Percentiles rank a stretch among this genome's conserved stretches.
Evolutionary conservation across 129 eudicot genomes (phyloP).

Genomic region (Solidago caesia): DNA sequence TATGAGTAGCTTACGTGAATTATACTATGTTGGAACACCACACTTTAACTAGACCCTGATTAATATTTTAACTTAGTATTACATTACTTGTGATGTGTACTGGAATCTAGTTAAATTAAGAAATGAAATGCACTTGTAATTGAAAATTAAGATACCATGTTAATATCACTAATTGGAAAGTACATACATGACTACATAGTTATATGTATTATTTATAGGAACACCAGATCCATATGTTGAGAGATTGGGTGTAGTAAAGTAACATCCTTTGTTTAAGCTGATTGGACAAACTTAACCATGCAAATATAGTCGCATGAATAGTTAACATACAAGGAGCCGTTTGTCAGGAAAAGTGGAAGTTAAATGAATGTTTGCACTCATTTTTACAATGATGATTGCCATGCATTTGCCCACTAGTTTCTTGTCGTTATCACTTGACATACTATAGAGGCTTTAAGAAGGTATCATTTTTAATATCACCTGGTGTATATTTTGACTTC

Average conservation of each 20-base stretch:
- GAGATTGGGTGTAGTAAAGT: background rate
- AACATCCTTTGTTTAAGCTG: background rate
- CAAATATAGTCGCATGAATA: background rate
- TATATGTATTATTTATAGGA: background rate
- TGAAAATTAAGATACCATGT: background rate
- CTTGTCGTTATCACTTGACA: too few species aligned
- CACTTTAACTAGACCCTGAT: background rate
- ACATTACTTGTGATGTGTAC: background rate
- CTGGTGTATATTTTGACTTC: slow-evolving; percentile 6
- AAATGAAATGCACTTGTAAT: background rate
- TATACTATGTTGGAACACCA: background rate
- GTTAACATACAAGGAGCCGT: background rate
- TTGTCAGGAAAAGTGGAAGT: background rate
- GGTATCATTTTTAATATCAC: background rate
- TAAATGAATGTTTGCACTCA: background rate
- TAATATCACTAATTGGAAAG: background rate
- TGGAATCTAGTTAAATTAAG: background rate
- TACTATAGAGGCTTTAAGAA: background rate
- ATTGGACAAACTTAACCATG: background rate
- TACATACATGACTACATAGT: background rate
- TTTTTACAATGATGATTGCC: background rate
- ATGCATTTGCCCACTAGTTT: too few species aligned
- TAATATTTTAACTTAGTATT: background rate
- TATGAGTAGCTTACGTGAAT: background rate
- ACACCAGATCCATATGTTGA: background rate